A percentile compares a stretch with the other conserved stretches of the same genome.
Conservation (phyloP, 805 yeast genomes). For the Saccharomycopsis fodiens region DNA sequence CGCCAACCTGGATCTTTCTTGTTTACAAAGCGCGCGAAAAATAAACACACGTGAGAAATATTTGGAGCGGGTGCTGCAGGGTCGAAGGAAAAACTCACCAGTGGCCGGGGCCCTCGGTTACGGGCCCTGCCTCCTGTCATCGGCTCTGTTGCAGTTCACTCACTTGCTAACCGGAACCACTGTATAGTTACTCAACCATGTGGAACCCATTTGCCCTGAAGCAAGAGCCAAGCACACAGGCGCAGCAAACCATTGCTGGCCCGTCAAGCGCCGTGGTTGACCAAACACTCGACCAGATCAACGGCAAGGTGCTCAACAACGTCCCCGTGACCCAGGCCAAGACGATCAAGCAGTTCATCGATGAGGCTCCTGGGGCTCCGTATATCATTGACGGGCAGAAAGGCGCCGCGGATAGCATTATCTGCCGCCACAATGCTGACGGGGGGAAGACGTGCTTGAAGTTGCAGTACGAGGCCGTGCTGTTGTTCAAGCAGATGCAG, state of each 20-base stretch:
- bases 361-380: slow-evolving; percentile 14
- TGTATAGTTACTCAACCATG: slow-evolving; percentile 6
- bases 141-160: too few relatives aligned
- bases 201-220: slow-evolving; percentile 16
- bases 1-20: background rate
- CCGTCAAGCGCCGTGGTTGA: slow-evolving; percentile 3
- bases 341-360: slow-evolving; percentile 13
- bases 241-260: too few relatives aligned
- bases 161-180: too few relatives aligned
- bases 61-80: too few relatives aligned
- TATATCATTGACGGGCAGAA: slow-evolving; percentile 20
- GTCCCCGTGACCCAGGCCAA: slow-evolving; percentile 6
- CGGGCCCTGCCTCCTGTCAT: too few relatives aligned
- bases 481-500: slow-evolving; percentile 20
- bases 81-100: too few relatives aligned
- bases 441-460: slow-evolving; percentile 18
- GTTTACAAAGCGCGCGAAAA: background rate
- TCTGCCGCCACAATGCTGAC: slow-evolving; percentile 13
- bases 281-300: slow-evolving; percentile 11
- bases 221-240: background rate
- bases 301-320: slow-evolving; percentile 12
- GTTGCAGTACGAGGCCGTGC: slow-evolving; percentile 17
- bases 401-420: slow-evolving; percentile 15
- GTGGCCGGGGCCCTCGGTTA: too few relatives aligned
- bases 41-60: background rate